phyloP scores from a whole-genome alignment of 2,329 filamentous ascomycete genomes.

The Sphaerulina populicola region DNA sequence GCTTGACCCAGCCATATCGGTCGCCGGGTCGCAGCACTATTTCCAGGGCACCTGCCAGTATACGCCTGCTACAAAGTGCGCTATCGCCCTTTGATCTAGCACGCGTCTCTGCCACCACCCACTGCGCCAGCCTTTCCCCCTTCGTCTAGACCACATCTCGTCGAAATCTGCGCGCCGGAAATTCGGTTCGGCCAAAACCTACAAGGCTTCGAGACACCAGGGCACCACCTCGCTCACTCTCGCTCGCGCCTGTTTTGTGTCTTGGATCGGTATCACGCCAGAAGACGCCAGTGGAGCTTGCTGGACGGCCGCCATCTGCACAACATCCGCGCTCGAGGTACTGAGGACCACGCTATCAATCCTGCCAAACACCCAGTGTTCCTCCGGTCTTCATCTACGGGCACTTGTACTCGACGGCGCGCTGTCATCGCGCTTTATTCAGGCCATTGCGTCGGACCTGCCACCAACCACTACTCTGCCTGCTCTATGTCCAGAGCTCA shows the following conservation, averaged over 20 bases:
- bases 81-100: constrained; percentile 27
- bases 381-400: constrained; percentile 28
- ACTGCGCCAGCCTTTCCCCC: constrained; percentile 23
- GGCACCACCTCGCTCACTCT: constrained; percentile 15
- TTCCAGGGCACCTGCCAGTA: constrained; percentile 33
- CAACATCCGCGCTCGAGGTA: constrained; percentile 42
- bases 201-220: constrained; percentile 16
- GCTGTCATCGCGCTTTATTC: constrained; percentile 30
- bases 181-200: constrained; percentile 24
- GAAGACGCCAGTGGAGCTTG: constrained; percentile 29
- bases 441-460: constrained; percentile 27
- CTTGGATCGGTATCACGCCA: constrained; percentile 26
- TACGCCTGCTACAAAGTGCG: constrained; percentile 24
- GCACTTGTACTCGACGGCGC: constrained; percentile 33
- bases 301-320: constrained; percentile 34
- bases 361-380: constrained; percentile 31
- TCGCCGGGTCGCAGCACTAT: constrained; percentile 30
- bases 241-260: constrained; percentile 15
- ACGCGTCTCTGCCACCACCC: constrained; percentile 18
- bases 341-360: constrained; percentile 38
- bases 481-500: constrained; percentile 41
- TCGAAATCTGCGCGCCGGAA: constrained; percentile 24
- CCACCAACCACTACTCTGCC: constrained; percentile 23
- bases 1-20: constrained; percentile 28
- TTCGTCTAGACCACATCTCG: constrained; percentile 22